Base-by-base conservation (phyloP, 495 filamentous ascomycete genomes). In the Chlorociboria aeruginascens region DNA sequence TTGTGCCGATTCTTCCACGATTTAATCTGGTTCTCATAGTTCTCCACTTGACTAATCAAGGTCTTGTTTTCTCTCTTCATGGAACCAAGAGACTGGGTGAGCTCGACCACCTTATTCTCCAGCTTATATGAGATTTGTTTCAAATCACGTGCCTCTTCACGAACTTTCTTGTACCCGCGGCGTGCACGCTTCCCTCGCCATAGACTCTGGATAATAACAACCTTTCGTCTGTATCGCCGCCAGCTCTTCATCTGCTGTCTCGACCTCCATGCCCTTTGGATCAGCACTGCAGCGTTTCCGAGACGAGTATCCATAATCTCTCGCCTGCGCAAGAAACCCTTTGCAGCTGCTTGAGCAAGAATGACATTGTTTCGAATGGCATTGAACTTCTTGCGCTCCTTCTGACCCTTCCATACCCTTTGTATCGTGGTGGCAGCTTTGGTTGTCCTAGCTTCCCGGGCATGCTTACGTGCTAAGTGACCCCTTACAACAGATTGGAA, bases 61-160 rank as follows among this genome's bases (percentile, higher is more conserved):
- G 78, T 76, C 69, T 90, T 95, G 72, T 97, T 97, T 63, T 95
- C 85, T 38, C 76, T 73, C 70, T 93, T 94, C 73, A 96, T 80
- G 30, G 86, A 81, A 57, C 90, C 89, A 61, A 97, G 63, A 43
- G 83, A 83, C 64, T 99, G 93, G 8, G 93, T 99, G 55, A 99
- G 72, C 68, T 99, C 93, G 45, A 96, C 86, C 46, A 98, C 92
- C 77, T 98, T 97, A 72, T 97, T 96, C 71, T 97, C 93, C 58
- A 98, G 67, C 70, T 93, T 97, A 70, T 97, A 97, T 11, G 89
- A 96, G 54, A 98, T 98, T 63, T 96, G 88, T 69, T 95, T 95
- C 56, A 98, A 77, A 72, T 98, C 92, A 59, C 93, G 83, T 34
- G 92, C 89, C 63, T 98, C 93, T 63, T 94, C 90, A 43, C 93